Conservation (phyloP, 306 rosid species). For the Inga laurina region DNA sequence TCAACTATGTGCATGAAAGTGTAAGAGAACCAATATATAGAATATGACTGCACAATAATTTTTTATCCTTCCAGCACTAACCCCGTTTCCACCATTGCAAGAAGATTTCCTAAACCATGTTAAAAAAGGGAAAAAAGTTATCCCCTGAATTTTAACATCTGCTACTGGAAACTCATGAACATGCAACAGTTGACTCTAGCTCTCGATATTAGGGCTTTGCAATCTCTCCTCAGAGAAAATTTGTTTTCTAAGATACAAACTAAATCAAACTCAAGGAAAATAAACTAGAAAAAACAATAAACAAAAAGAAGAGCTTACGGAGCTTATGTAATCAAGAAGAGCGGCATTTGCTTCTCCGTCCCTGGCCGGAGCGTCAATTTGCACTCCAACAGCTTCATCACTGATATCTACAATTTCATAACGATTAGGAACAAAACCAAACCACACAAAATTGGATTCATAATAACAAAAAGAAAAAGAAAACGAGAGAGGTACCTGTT, state of each 20-base stretch:
- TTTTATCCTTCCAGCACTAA: background rate
- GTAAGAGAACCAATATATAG: background rate
- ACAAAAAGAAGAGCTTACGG: slow-evolving; percentile 42
- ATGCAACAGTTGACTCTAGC: background rate
- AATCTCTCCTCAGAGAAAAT: background rate
- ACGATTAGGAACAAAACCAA: background rate
- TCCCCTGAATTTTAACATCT: background rate
- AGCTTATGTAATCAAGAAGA: slow-evolving; percentile 73
- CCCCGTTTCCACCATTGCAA: background rate
- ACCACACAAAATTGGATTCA: background rate
- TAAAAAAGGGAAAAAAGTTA: background rate
- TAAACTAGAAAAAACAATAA: background rate
- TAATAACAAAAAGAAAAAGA: background rate
- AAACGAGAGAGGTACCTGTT: slow-evolving; percentile 50
- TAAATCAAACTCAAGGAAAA: background rate
- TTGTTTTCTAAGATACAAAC: background rate
- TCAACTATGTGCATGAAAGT: background rate
- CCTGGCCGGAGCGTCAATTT: slow-evolving; percentile 88
- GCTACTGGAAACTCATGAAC: background rate
- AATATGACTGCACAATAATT: background rate
- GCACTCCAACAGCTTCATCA: slow-evolving; percentile 84
- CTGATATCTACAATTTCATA: slow-evolving; percentile 51
- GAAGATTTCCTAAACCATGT: background rate
- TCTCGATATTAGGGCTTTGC: background rate
- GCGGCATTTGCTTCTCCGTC: slow-evolving; percentile 98